phyloP scores from a whole-genome alignment of 2,329 filamentous ascomycete species.

The Calonectria fujianensis region DNA sequence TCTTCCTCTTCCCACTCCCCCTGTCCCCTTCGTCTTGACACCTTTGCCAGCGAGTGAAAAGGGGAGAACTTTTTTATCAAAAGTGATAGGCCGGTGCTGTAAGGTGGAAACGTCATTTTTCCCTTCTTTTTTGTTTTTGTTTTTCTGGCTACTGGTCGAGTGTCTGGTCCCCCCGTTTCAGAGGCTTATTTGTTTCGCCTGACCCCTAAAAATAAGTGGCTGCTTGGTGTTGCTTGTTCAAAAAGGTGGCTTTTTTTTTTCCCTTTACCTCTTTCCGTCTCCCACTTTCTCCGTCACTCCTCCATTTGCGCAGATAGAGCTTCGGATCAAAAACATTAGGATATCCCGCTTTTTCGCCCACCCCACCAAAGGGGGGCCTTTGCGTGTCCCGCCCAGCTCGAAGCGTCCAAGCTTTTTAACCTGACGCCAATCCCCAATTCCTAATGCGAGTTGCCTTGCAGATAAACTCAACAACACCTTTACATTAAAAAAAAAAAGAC shows the following conservation, averaged over 20 bases:
- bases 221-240: slow-evolving; percentile 14
- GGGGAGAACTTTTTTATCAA: neutral
- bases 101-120: slow-evolving; percentile 7
- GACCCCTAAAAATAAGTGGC: slow-evolving; percentile 8
- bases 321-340: neutral
- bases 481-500: neutral
- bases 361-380: slow-evolving; percentile 18
- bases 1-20: neutral
- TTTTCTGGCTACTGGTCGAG: neutral
- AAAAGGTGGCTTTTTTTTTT: neutral
- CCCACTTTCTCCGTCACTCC: neutral
- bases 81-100: neutral
- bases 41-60: neutral
- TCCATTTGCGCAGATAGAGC: slow-evolving; percentile 4
- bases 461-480: slow-evolving; percentile 9
- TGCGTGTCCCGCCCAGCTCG: neutral
- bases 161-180: neutral
- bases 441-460: neutral
- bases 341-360: slow-evolving; percentile 10
- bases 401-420: slow-evolving; percentile 16
- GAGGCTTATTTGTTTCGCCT: neutral
- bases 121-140: neutral
- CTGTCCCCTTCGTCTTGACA: neutral
- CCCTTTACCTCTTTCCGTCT: neutral
- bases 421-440: neutral